These are phyloP conservation scores for Ascobolus immersus DNA, from an alignment of 495 filamentous ascomycete species.

Conservation along the genomic window DNA sequence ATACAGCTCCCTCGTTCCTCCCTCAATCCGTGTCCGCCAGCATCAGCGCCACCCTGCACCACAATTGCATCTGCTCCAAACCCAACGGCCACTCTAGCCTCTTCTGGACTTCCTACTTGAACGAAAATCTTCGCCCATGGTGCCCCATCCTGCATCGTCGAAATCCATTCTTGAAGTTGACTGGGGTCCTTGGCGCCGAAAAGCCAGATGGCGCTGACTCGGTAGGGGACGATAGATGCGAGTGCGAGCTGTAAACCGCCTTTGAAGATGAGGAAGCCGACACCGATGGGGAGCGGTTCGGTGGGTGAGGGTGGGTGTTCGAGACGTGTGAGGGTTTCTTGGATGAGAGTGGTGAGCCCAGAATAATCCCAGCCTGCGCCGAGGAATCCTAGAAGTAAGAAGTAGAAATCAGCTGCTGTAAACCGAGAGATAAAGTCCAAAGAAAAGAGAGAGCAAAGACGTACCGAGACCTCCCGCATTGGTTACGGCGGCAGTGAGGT, in stretches of 20 bases:
- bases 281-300: no score
- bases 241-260: no score
- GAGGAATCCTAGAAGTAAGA: slow-evolving; percentile 18
- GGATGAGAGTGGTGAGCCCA: slow-evolving; percentile 20
- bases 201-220: no score
- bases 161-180: slow-evolving; percentile 32
- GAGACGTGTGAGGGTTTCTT: slow-evolving; percentile 18
- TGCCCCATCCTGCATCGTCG: slow-evolving; percentile 17
- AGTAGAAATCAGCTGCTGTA: not conserved
- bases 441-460: not conserved
- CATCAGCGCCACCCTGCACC: slow-evolving; percentile 40
- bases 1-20: slow-evolving; percentile 20
- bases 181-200: slow-evolving; percentile 30
- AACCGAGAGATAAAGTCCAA: not conserved
- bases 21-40: slow-evolving; percentile 46
- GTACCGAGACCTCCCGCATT: slow-evolving; percentile 40
- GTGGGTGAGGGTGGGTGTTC: no score
- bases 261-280: no score
- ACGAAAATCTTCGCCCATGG: slow-evolving; percentile 32
- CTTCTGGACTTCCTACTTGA: slow-evolving; percentile 35
- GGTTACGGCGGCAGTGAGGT: slow-evolving; percentile 32
- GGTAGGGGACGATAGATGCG: no score
- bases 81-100: slow-evolving; percentile 22
- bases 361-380: slow-evolving; percentile 25
- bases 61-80: slow-evolving; percentile 38